Conservation (phyloP, 129 eudicot species). For the sunflower (Helianthus annuus) region DNA sequence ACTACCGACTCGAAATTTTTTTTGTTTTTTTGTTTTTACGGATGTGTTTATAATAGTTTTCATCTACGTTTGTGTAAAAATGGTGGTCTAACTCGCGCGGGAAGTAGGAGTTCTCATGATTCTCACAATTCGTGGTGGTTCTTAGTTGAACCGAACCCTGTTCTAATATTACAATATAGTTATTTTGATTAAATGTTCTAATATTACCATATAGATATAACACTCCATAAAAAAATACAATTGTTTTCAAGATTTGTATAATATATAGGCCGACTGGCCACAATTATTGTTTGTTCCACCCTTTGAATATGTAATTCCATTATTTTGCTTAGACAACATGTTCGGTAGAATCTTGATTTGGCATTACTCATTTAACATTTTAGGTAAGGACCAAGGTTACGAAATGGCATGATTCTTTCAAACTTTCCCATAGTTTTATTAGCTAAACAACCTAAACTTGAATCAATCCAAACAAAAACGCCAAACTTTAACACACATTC, state of each 20-base stretch:
- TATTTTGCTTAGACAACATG: conserved; percentile 7
- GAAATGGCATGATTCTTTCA: conserved; percentile 16
- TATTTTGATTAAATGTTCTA: no score
- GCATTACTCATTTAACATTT: conserved; percentile 21
- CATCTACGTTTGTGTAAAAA: no score
- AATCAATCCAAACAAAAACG: conserved; percentile 9
- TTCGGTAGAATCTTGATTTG: conserved; percentile 16
- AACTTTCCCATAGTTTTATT: conserved; percentile 5
- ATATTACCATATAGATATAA: no score
- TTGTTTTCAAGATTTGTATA: not conserved
- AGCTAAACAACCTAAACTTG: not conserved
- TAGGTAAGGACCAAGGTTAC: conserved; percentile 16
- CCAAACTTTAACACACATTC: conserved; percentile 13
- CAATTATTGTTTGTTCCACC: conserved; percentile 16
- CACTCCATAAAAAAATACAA: no score
- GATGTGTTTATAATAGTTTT: no score
- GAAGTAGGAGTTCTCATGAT: no score
- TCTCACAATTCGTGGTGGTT: no score
- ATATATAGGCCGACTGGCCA: conserved; percentile 24
- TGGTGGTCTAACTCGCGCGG: no score
- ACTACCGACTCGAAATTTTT: no score
- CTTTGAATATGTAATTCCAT: not conserved
- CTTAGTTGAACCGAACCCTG: no score
- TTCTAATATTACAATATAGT: no score
- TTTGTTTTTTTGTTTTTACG: no score